Conservation (phyloP, 371 early-diverging fungal genomes). For the Actinomucor elegans region DNA sequence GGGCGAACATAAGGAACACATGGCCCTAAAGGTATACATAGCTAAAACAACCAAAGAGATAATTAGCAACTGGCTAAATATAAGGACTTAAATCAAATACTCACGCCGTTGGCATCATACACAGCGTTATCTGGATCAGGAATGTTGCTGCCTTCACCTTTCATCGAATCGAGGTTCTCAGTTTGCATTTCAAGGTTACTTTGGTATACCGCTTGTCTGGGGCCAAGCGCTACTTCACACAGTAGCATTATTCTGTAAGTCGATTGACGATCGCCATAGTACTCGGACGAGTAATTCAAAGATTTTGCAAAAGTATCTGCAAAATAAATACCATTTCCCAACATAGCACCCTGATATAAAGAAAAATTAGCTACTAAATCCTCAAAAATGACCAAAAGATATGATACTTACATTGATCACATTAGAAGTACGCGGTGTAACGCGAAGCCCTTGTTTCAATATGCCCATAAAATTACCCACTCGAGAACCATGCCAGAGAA, state of each 20-base stretch:
- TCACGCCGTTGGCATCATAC: slow-evolving; percentile 34
- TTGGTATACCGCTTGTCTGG: slow-evolving; percentile 6
- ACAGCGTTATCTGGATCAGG: slow-evolving; percentile 41
- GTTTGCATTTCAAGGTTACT: not conserved
- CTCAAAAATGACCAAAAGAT: not conserved
- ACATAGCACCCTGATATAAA: slow-evolving; percentile 33
- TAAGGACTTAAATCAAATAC: not conserved
- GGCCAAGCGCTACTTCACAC: slow-evolving; percentile 63
- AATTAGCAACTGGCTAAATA: no score
- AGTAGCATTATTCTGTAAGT: slow-evolving; percentile 42
- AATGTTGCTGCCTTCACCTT: slow-evolving; percentile 44
- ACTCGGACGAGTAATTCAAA: slow-evolving; percentile 31
- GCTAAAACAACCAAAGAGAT: slow-evolving; percentile 2
- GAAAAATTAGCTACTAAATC: not conserved
- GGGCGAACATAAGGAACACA: slow-evolving; percentile 3
- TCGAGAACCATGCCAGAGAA: slow-evolving; percentile 56
- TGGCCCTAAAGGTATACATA: slow-evolving; percentile 48
- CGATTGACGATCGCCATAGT: slow-evolving; percentile 6
- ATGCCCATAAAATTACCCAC: slow-evolving; percentile 48
- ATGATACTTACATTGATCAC: slow-evolving; percentile 33
- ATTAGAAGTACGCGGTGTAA: slow-evolving; percentile 24
- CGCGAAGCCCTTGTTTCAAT: slow-evolving; percentile 46
- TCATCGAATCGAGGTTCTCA: slow-evolving; percentile 29
- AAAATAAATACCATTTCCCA: slow-evolving; percentile 64
- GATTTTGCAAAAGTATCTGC: slow-evolving; percentile 59